phyloP scores from a whole-genome alignment of 2,329 filamentous ascomycete genomes.

The Diplocarpon rosae region DNA sequence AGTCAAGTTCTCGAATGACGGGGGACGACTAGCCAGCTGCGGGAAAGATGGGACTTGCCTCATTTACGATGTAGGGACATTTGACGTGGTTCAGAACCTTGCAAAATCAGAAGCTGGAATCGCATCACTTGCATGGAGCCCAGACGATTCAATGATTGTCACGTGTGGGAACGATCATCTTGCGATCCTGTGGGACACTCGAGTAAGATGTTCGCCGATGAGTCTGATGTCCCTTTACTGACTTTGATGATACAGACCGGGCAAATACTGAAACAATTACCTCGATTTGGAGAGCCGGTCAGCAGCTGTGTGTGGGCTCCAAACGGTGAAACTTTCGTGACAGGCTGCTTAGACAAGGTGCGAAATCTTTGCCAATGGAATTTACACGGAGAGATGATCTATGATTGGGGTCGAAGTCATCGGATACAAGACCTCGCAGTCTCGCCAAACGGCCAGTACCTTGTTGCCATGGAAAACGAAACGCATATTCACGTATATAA shows the following conservation, averaged over 20 bases:
- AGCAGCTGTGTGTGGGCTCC: conserved; percentile 84
- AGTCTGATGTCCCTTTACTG: conserved; percentile 8
- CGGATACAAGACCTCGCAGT: conserved; percentile 79
- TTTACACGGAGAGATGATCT: conserved; percentile 47
- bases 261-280: conserved; percentile 48
- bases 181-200: conserved; percentile 65
- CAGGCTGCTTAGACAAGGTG: conserved; percentile 61
- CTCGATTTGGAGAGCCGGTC: conserved; percentile 70
- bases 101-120: conserved; percentile 59
- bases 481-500: conserved; percentile 73
- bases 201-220: conserved; percentile 36
- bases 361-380: conserved; percentile 63
- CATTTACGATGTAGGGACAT: conserved; percentile 70
- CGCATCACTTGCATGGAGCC: conserved; percentile 80
- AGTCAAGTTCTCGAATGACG: conserved; percentile 81
- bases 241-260: conserved; percentile 41
- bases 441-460: conserved; percentile 65
- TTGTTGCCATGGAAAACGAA: conserved; percentile 67
- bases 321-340: conserved; percentile 66
- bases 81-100: conserved; percentile 50
- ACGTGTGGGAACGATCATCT: conserved; percentile 68
- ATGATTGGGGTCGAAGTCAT: conserved; percentile 59
- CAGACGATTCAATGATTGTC: conserved; percentile 76
- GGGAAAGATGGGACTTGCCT: conserved; percentile 64
- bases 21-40: conserved; percentile 69